A percentile compares a stretch with the other conserved stretches of the same genome.
Conservation (phyloP, 73 alveolate species). For the Stentor roeselii region DNA sequence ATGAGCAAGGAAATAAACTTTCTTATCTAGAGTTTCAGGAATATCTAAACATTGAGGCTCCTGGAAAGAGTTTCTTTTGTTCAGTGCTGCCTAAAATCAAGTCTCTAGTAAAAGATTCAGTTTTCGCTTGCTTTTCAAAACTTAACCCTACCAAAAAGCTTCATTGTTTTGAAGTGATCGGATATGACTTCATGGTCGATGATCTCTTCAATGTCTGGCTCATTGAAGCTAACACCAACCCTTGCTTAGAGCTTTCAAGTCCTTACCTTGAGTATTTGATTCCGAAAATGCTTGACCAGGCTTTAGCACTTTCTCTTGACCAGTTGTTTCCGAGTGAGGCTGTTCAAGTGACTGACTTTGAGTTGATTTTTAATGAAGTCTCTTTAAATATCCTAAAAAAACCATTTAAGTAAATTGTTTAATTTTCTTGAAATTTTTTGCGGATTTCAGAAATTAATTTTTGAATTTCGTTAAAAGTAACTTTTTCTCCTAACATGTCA, state of each 20-base stretch:
- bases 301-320: slow-evolving; percentile 75
- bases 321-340: slow-evolving; percentile 37
- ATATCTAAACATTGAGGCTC: slow-evolving; percentile 23
- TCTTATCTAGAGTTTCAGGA: slow-evolving; percentile 52
- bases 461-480: too few relatives aligned
- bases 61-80: neutral
- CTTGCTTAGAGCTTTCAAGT: slow-evolving; percentile 82
- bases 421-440: too few relatives aligned
- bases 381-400: too few relatives aligned
- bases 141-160: slow-evolving; percentile 63
- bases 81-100: neutral
- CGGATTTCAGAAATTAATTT: too few relatives aligned
- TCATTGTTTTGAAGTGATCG: slow-evolving; percentile 84
- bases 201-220: slow-evolving; percentile 70
- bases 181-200: slow-evolving; percentile 89
- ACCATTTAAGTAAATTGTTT: too few relatives aligned
- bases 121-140: slow-evolving; percentile 59
- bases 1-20: slow-evolving; percentile 76
- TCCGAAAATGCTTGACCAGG: slow-evolving; percentile 90
- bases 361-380: neutral
- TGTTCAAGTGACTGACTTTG: neutral
- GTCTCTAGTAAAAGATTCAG: neutral
- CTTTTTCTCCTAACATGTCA: too few relatives aligned
- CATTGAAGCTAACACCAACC: slow-evolving; percentile 84
- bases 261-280: slow-evolving; percentile 69